Percentiles rank a stretch among this genome's conserved stretches.
Conservation (phyloP, 805 yeast genomes). For the Candida patagonica region DNA sequence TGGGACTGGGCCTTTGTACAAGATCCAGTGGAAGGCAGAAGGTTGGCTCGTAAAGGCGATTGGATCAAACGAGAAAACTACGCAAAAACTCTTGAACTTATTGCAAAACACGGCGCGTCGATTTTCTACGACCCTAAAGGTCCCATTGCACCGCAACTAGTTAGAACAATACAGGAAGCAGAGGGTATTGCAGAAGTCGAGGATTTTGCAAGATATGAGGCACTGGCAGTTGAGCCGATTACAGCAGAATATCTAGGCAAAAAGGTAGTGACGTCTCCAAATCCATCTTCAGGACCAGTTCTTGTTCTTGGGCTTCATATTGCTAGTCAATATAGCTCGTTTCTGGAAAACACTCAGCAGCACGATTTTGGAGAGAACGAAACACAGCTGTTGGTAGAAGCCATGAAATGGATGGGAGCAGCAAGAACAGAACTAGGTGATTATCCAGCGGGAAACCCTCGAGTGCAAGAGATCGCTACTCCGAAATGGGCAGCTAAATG, state of each 20-base stretch:
- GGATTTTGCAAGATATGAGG: constrained; percentile 62
- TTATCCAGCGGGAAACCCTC: constrained; percentile 25
- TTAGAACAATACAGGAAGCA: constrained; percentile 35
- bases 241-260: constrained; percentile 33
- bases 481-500: constrained; percentile 52
- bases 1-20: constrained; percentile 26
- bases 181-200: constrained; percentile 60
- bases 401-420: constrained; percentile 91
- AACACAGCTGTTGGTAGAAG: constrained; percentile 65
- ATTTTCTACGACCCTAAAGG: constrained; percentile 80
- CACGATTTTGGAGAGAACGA: constrained; percentile 33
- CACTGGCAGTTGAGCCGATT: constrained; percentile 37
- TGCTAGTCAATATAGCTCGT: constrained; percentile 36
- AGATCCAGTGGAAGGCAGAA: constrained; percentile 15
- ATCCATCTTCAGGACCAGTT: constrained; percentile 81
- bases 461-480: constrained; percentile 38
- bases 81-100: constrained; percentile 55
- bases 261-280: constrained; percentile 49
- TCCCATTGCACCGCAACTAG: constrained; percentile 55
- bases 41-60: constrained; percentile 49
- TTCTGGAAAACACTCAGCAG: constrained; percentile 45
- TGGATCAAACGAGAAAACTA: constrained; percentile 45
- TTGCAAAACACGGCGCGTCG: constrained; percentile 71
- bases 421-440: constrained; percentile 85
- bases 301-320: constrained; percentile 65